phyloP scores from a whole-genome alignment of 305 asterid genomes.

The Striga hermonthica region DNA sequence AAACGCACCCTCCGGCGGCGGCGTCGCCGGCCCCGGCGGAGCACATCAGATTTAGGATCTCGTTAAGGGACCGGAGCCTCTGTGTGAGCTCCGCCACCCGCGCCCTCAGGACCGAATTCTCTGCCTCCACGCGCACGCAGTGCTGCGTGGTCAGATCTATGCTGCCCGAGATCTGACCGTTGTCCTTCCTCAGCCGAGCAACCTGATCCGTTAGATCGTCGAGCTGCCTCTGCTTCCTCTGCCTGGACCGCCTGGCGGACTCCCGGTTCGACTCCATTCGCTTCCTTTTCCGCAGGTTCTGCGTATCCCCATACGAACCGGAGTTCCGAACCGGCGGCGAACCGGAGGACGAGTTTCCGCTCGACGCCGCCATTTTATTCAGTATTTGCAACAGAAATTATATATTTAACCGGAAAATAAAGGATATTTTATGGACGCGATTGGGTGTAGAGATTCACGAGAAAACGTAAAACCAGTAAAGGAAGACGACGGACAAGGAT shows the following conservation, averaged over 20 bases:
- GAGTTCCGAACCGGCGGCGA: conserved; percentile 16
- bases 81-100: conserved; percentile 63
- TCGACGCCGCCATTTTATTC: conserved; percentile 46
- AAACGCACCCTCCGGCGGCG: conserved; percentile 28
- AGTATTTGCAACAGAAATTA: too few relatives aligned
- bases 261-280: conserved; percentile 72
- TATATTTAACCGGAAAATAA: too few relatives aligned
- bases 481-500: conserved; percentile 76
- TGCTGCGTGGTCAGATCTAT: conserved; percentile 39
- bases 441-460: conserved; percentile 32
- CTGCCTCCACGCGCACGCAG: conserved; percentile 43
- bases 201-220: conserved; percentile 50
- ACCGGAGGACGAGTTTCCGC: conserved; percentile 31
- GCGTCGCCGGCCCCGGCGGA: neutral
- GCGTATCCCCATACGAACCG: conserved; percentile 33
- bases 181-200: conserved; percentile 41
- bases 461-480: conserved; percentile 80
- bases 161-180: conserved; percentile 39
- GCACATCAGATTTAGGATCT: conserved; percentile 42
- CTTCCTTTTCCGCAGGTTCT: conserved; percentile 48
- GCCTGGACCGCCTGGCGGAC: conserved; percentile 72
- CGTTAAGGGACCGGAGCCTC: conserved; percentile 54
- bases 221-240: conserved; percentile 61
- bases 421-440: too few relatives aligned
- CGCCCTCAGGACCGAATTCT: conserved; percentile 65